These are phyloP conservation scores for Vachellia pachyceras DNA, from an alignment of 306 rosid genomes.

Conservation along the genomic window DNA sequence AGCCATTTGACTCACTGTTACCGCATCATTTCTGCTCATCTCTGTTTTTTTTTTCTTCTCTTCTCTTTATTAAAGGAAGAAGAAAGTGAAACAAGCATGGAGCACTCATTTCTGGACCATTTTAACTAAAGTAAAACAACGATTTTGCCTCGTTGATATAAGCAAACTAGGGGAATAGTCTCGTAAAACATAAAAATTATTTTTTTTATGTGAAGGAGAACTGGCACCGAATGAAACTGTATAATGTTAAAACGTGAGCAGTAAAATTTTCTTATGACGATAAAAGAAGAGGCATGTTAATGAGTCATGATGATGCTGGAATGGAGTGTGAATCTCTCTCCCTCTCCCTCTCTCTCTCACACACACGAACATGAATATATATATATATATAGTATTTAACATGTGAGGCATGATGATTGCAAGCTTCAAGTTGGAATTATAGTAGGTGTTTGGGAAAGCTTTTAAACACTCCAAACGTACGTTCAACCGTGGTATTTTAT, in stretches of 20 bases:
- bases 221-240: not conserved
- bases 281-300: not conserved
- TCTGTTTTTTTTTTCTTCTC: too few relatives aligned
- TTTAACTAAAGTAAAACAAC: not conserved
- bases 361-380: too few relatives aligned
- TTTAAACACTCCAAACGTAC: too few relatives aligned
- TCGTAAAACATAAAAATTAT: too few relatives aligned
- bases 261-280: not conserved
- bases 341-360: not conserved
- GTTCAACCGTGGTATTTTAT: too few relatives aligned
- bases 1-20: too few relatives aligned
- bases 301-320: not conserved
- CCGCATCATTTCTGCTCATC: not conserved
- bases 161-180: too few relatives aligned
- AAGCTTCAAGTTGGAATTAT: not conserved
- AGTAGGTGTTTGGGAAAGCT: too few relatives aligned
- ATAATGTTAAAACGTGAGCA: not conserved
- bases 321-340: not conserved
- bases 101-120: conserved; percentile 31
- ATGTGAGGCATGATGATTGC: conserved; percentile 22
- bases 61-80: not conserved
- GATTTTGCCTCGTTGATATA: too few relatives aligned
- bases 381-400: not conserved
- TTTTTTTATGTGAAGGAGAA: too few relatives aligned
- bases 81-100: conserved; percentile 18